phyloP scores from a whole-genome alignment of 805 yeast species.

The Priceomyces melissophilus region DNA sequence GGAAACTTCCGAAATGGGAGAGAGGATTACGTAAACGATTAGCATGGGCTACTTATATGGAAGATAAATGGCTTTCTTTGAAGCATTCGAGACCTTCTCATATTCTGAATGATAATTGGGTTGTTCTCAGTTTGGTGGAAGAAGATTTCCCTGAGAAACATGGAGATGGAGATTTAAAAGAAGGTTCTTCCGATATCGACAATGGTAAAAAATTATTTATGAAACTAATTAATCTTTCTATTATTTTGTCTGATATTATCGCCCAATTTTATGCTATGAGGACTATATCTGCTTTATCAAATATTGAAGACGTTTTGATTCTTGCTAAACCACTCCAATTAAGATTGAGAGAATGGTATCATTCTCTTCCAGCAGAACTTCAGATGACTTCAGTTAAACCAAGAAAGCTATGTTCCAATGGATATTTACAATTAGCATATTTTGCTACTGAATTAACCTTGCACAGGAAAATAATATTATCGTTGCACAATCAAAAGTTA shows the following conservation, averaged over 20 bases:
- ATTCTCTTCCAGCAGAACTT: slow-evolving; percentile 58
- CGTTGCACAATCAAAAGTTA: slow-evolving; percentile 38
- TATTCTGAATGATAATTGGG: slow-evolving; percentile 72
- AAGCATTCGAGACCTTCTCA: slow-evolving; percentile 85
- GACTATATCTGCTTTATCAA: slow-evolving; percentile 53
- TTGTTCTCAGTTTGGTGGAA: slow-evolving; percentile 61
- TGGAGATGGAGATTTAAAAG: slow-evolving; percentile 47
- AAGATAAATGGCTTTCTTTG: slow-evolving; percentile 87
- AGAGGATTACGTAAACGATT: slow-evolving; percentile 79
- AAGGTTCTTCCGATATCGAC: slow-evolving; percentile 65
- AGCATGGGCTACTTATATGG: slow-evolving; percentile 94
- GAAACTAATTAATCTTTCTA: slow-evolving; percentile 62
- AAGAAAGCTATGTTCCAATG: slow-evolving; percentile 66
- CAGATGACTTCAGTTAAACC: slow-evolving; percentile 62
- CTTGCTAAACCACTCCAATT: slow-evolving; percentile 80
- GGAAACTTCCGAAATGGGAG: slow-evolving; percentile 97
- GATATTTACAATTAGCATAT: slow-evolving; percentile 78
- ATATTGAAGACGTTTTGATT: slow-evolving; percentile 65
- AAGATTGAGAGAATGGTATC: slow-evolving; percentile 72
- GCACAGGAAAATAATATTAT: slow-evolving; percentile 71
- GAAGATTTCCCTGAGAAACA: slow-evolving; percentile 80
- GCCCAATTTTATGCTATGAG: slow-evolving; percentile 68
- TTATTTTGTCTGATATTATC: slow-evolving; percentile 68
- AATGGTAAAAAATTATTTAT: slow-evolving; percentile 68
- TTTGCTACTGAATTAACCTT: slow-evolving; percentile 86